Evolutionary conservation across 345 rosid genomes (phyloP).

Genomic region (Microcos paniculata): DNA sequence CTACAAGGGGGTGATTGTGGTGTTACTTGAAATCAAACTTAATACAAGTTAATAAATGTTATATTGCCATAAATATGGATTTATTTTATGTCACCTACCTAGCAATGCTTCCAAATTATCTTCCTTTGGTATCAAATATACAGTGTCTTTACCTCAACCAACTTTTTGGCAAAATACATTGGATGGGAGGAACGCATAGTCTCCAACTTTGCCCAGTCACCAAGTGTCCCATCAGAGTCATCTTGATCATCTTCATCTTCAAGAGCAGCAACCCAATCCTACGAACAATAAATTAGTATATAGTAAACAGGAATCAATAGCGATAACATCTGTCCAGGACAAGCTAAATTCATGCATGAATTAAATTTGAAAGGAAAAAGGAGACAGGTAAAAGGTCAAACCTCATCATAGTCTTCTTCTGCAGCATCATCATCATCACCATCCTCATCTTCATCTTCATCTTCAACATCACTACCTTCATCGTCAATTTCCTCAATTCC

Average conservation of each 20-base stretch:
- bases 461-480: constrained; percentile 59
- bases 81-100: constrained; percentile 5
- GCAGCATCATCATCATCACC: constrained; percentile 37
- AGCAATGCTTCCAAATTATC: neutral
- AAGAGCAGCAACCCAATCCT: constrained; percentile 78
- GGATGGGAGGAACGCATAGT: constrained; percentile 95
- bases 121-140: neutral
- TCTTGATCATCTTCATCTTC: constrained; percentile 59
- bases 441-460: constrained; percentile 38
- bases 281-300: constrained; percentile 3
- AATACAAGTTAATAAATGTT: neutral
- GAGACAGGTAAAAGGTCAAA: constrained; percentile 16
- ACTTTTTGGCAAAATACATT: constrained; percentile 80
- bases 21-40: neutral
- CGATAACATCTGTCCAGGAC: constrained; percentile 1
- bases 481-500: constrained; percentile 66
- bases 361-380: constrained; percentile 9
- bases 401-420: constrained; percentile 57
- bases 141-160: constrained; percentile 54
- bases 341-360: constrained; percentile 15
- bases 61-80: constrained; percentile 15
- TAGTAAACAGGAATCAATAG: constrained; percentile 6
- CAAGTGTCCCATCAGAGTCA: constrained; percentile 56
- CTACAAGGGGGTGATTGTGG: neutral
- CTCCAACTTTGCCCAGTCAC: constrained; percentile 92